A percentile compares a stretch with the other conserved stretches of the same genome.
These are phyloP conservation scores for Pseudonitzschia delicatissima DNA, from an alignment of 108 stramenopile genomes.

Conservation along the genomic window DNA sequence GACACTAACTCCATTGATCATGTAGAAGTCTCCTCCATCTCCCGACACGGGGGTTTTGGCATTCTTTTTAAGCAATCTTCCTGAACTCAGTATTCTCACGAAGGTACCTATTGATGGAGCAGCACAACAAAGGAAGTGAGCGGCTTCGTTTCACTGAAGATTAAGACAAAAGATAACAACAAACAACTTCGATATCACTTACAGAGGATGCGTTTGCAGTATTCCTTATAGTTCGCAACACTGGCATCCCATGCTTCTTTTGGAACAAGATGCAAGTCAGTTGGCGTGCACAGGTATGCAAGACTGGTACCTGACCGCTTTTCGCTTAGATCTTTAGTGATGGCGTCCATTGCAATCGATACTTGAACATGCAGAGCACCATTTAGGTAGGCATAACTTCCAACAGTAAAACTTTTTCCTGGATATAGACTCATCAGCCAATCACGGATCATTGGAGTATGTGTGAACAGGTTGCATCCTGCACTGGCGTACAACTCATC, in stretches of 20 bases:
- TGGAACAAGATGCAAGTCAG: slow-evolving; percentile 93
- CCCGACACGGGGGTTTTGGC: slow-evolving; percentile 56
- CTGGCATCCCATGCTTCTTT: slow-evolving; percentile 89
- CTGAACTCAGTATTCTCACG: slow-evolving; percentile 62
- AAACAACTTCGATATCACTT: slow-evolving; percentile 14
- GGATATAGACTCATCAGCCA: slow-evolving; percentile 89
- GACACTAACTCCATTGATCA: slow-evolving; percentile 88
- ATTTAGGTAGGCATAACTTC: slow-evolving; percentile 95
- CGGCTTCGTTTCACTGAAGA: neutral
- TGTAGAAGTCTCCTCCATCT: slow-evolving; percentile 58
- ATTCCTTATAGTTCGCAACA: slow-evolving; percentile 60
- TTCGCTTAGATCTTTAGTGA: slow-evolving; percentile 77
- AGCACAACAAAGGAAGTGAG: slow-evolving; percentile 7
- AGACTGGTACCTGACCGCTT: slow-evolving; percentile 80
- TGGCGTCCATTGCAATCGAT: slow-evolving; percentile 94
- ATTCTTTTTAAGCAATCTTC: slow-evolving; percentile 79
- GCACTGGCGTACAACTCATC: slow-evolving; percentile 72
- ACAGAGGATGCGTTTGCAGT: slow-evolving; percentile 64
- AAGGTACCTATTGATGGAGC: slow-evolving; percentile 39
- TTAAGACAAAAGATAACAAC: neutral
- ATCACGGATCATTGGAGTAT: slow-evolving; percentile 92
- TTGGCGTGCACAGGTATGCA: slow-evolving; percentile 97
- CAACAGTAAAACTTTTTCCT: slow-evolving; percentile 83
- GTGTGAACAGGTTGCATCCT: slow-evolving; percentile 92
- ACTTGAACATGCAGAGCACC: slow-evolving; percentile 96